A percentile compares a stretch with the other conserved stretches of the same genome.
Conservation (phyloP, 768 basidiomycete species). For the Piloderma croceum region DNA sequence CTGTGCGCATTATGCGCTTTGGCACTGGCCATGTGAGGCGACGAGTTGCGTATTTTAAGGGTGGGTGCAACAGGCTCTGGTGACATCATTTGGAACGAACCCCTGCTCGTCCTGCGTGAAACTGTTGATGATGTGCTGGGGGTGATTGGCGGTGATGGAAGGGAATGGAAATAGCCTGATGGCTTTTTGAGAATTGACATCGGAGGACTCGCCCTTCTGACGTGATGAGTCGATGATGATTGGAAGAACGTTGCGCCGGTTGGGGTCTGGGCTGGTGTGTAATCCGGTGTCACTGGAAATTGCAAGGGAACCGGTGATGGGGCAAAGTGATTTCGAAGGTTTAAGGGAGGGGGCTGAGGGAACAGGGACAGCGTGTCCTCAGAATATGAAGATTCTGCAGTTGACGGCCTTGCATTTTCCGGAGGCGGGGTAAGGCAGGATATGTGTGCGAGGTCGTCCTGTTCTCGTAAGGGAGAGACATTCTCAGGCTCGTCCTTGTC, state of each 20-base stretch:
- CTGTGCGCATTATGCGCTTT: too few species aligned
- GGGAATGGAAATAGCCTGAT: neutral
- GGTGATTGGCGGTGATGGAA: neutral
- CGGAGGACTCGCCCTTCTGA: neutral
- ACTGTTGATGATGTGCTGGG: constrained; percentile 1
- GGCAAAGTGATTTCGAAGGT: constrained; percentile 10
- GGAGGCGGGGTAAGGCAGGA: neutral
- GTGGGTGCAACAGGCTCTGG: too few species aligned
- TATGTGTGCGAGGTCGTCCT: too few species aligned
- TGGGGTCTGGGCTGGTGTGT: constrained; percentile 36
- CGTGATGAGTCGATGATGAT: neutral
- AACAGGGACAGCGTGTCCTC: constrained; percentile 9
- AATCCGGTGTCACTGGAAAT: constrained; percentile 17
- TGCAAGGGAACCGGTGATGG: constrained; percentile 26
- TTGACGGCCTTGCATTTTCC: neutral
- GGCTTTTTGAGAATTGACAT: constrained; percentile 19
- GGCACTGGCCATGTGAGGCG: too few species aligned
- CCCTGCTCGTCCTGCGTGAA: neutral
- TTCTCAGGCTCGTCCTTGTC: too few species aligned
- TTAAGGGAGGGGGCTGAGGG: constrained; percentile 10
- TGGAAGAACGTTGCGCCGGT: constrained; percentile 29
- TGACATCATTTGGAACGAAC: too few species aligned
- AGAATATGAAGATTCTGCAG: too few species aligned
- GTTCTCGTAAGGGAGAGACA: too few species aligned
- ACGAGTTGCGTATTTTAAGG: too few species aligned